Evolutionary conservation across 371 early-diverging fungal species (phyloP).

Genomic region (Rhizopus sp.): DNA sequence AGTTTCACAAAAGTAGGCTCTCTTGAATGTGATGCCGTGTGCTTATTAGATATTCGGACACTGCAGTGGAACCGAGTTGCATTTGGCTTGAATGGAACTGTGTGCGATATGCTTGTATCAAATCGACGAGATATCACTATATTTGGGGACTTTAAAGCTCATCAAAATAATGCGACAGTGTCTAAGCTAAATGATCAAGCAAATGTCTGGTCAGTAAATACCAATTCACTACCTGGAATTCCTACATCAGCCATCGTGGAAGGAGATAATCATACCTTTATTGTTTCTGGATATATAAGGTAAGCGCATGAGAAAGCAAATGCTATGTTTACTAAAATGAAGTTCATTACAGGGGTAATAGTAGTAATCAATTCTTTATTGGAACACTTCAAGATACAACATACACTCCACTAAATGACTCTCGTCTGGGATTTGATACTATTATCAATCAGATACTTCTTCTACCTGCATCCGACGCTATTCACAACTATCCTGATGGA

Average conservation of each 20-base stretch:
- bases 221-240: conserved; percentile 1
- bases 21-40: conserved; percentile 46
- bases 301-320: background rate
- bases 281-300: conserved; percentile 8
- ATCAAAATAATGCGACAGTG: conserved; percentile 1
- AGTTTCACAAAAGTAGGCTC: conserved; percentile 51
- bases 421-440: conserved; percentile 3
- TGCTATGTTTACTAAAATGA: background rate
- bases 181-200: conserved; percentile 2
- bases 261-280: background rate
- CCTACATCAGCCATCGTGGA: conserved; percentile 1
- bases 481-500: conserved; percentile 25
- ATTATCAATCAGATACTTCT: conserved; percentile 32
- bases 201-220: background rate
- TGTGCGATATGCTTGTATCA: conserved; percentile 34
- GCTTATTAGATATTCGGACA: conserved; percentile 30
- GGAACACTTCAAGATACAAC: conserved; percentile 1
- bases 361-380: conserved; percentile 1
- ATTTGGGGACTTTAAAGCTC: conserved; percentile 12
- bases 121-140: background rate
- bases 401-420: conserved; percentile 1
- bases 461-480: conserved; percentile 25
- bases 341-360: background rate
- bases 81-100: conserved; percentile 36
- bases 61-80: conserved; percentile 46